These are phyloP conservation scores for Piloderma croceum DNA, from an alignment of 768 basidiomycete species.

Conservation along the genomic window DNA sequence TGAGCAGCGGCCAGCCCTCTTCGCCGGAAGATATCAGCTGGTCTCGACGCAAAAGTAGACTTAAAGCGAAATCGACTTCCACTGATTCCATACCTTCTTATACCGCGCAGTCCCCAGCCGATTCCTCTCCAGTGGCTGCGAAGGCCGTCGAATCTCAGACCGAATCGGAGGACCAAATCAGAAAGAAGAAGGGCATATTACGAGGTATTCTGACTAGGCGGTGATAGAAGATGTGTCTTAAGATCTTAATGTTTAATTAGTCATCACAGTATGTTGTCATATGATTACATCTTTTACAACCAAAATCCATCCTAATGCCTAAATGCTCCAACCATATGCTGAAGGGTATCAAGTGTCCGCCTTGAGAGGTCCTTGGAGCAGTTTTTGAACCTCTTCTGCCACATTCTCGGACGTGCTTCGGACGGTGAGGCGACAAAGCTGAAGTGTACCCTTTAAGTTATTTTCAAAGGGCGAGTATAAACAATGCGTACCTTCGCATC, in stretches of 20 bases:
- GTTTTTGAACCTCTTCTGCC: slow-evolving; percentile 60
- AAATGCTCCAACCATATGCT: no score
- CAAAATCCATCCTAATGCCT: no score
- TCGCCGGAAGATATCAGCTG: slow-evolving; percentile 14
- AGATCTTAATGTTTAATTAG: no score
- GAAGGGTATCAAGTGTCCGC: no score
- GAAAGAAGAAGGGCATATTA: slow-evolving; percentile 34
- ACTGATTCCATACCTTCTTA: slow-evolving; percentile 47
- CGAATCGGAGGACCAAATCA: slow-evolving; percentile 11
- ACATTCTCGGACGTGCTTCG: slow-evolving; percentile 94
- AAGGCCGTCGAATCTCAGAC: background rate
- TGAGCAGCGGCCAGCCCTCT: slow-evolving; percentile 6
- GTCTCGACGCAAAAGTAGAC: slow-evolving; percentile 19
- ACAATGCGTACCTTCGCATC: slow-evolving; percentile 76
- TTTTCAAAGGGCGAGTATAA: background rate
- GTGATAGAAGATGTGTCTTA: no score
- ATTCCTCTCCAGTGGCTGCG: background rate
- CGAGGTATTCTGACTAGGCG: slow-evolving; percentile 36
- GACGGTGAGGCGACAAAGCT: slow-evolving; percentile 91
- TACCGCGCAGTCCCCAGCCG: background rate
- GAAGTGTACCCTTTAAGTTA: slow-evolving; percentile 1
- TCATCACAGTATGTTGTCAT: no score
- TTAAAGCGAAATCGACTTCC: slow-evolving; percentile 49
- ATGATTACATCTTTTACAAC: no score
- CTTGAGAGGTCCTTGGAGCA: slow-evolving; percentile 37